Base-by-base conservation (phyloP, 768 basidiomycete genomes). In the Amanita muscaria region DNA sequence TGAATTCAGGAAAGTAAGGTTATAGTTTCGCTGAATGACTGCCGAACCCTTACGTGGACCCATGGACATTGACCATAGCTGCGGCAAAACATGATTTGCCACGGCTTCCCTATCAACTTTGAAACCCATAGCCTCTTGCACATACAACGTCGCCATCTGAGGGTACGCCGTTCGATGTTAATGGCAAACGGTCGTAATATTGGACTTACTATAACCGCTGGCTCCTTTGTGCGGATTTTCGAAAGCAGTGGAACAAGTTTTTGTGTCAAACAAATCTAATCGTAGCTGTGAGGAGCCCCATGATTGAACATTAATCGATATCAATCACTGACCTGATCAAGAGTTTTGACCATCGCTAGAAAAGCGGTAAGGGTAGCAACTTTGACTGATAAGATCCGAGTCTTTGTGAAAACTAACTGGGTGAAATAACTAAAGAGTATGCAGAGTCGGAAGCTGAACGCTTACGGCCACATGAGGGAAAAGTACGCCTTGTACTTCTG, bases 41-140 rank as follows among this genome's bases (percentile, higher is more conserved):
- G 11, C 18, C 33, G 11, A 33, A 5, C 21, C 73, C 85, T 55
- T 57, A 90, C 89, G 59, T 44, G 93, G 93, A 19, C 91, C 93
- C 68, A 98, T 94, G 3, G 88, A 92, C 92, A 99, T 97, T 3
- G 84, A 71, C 96, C 96, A 99, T 21, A 93, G 64, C 68, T 94
- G 90, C 7, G 90, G 90, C 10, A 94, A 67, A 23, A 94, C 87
- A 33, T 90, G 69, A 0, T 84, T 88, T 2, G 89, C 89, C 9
- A 91, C 87, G 8, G 92, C 89, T 62, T 93, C 90, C 38, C 91
- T 77, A 53, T 96, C 93, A 2, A 97, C 82, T 59, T 94, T 96
- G 53, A 80, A 74, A 7, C 93, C 92, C 93, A 96, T 97, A 1
- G 89, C 89, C 60, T 93, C 92, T 64, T 97, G 93, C 0, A 97